These are phyloP conservation scores for Akanthomyces muscarius DNA, from an alignment of 2,329 filamentous ascomycete genomes.

Conservation along the genomic window DNA sequence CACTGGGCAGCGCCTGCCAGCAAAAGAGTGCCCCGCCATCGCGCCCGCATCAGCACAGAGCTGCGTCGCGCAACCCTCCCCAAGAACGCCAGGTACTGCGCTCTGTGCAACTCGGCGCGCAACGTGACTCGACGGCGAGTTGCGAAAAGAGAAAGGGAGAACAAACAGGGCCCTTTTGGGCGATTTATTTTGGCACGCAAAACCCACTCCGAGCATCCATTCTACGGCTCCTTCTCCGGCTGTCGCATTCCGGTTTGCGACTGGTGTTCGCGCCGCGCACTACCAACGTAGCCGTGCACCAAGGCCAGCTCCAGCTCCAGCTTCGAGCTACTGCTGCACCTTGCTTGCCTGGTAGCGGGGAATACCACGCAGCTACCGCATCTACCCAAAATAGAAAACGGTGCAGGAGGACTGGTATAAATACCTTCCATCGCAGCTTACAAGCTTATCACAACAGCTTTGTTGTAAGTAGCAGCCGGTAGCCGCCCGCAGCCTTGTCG, in stretches of 20 bases:
- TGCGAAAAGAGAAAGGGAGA: neutral
- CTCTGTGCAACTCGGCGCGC: neutral
- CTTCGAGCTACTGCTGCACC: neutral
- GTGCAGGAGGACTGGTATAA: neutral
- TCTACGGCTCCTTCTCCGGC: neutral
- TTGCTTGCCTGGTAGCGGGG: neutral
- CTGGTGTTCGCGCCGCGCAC: neutral
- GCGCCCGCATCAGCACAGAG: neutral
- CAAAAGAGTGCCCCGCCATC: conserved; percentile 3
- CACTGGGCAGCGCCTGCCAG: neutral
- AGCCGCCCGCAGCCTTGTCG: too few relatives aligned
- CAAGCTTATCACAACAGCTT: neutral
- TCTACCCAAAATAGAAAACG: neutral
- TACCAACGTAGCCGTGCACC: neutral
- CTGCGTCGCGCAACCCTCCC: neutral
- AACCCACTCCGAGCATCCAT: neutral
- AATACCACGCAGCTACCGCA: neutral
- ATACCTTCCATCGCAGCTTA: neutral
- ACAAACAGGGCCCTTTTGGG: neutral
- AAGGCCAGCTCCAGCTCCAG: neutral
- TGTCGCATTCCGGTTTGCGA: conserved; percentile 11
- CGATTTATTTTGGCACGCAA: neutral
- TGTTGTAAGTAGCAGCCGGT: neutral
- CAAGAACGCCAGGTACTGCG: neutral
- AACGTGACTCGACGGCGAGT: neutral